Evolutionary conservation across 2,329 filamentous ascomycete genomes (phyloP).

Genomic region (Dryadomyces sulphureus): DNA sequence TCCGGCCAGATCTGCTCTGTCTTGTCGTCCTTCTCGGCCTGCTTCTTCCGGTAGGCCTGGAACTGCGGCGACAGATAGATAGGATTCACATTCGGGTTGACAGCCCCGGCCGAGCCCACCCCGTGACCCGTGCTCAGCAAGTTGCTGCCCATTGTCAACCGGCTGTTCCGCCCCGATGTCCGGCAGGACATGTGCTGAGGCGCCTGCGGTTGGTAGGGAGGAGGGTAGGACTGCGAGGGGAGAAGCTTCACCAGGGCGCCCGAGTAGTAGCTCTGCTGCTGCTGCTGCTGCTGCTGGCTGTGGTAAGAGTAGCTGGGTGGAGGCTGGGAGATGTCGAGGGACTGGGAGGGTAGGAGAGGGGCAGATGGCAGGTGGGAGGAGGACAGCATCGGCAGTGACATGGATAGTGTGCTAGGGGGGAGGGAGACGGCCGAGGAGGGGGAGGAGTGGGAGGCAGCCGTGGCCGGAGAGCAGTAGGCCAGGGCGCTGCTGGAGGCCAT

Average conservation of each 20-base stretch:
- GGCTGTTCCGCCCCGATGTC: background rate
- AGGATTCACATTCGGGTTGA: constrained; percentile 29
- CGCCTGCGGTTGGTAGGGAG: constrained; percentile 4
- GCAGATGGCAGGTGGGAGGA: constrained; percentile 22
- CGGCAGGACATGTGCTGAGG: constrained; percentile 6
- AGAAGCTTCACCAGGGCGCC: constrained; percentile 7
- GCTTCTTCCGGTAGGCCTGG: constrained; percentile 49
- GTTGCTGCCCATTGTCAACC: constrained; percentile 1
- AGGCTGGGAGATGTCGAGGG: constrained; percentile 22
- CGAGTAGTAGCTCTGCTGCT: constrained; percentile 5
- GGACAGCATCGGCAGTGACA: constrained; percentile 10
- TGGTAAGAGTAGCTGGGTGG: constrained; percentile 4
- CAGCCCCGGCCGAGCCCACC: background rate
- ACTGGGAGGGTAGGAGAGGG: constrained; percentile 33
- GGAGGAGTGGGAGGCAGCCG: background rate
- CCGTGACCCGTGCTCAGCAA: constrained; percentile 2
- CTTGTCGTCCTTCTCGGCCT: constrained; percentile 47
- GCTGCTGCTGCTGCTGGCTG: constrained; percentile 11
- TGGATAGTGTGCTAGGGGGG: too few relatives aligned
- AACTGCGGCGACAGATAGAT: constrained; percentile 49
- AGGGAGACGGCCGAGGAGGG: constrained; percentile 4
- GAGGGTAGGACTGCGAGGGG: constrained; percentile 2
- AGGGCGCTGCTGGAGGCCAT: constrained; percentile 13
- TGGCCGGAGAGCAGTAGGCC: constrained; percentile 25
- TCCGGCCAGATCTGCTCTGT: constrained; percentile 47